phyloP scores from a whole-genome alignment of 2,329 filamentous ascomycete species.

The Curvularia verruculosa region DNA sequence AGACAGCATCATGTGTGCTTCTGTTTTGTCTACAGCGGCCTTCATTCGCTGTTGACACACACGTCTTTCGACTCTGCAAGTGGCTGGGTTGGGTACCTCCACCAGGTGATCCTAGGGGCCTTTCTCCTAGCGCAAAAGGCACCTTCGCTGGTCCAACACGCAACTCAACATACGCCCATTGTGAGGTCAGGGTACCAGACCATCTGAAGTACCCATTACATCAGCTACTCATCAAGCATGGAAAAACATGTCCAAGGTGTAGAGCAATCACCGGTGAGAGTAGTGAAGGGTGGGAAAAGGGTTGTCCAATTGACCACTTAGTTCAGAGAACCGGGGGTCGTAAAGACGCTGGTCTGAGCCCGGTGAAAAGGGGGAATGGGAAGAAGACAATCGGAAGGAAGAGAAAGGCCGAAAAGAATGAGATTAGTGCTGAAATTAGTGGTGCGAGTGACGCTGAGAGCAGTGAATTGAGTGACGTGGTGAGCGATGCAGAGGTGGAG shows the following conservation, averaged over 20 bases:
- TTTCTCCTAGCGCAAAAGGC: conserved; percentile 45
- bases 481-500: conserved; percentile 36
- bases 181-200: conserved; percentile 66
- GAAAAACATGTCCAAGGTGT: conserved; percentile 66
- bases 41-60: conserved; percentile 69
- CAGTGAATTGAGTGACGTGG: conserved; percentile 31
- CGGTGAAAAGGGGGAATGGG: conserved; percentile 19
- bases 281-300: conserved; percentile 67
- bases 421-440: conserved; percentile 35
- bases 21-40: conserved; percentile 69
- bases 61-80: conserved; percentile 67
- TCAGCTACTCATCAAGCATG: conserved; percentile 66
- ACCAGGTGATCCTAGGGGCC: conserved; percentile 41
- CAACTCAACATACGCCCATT: conserved; percentile 64
- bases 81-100: conserved; percentile 68
- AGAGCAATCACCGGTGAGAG: conserved; percentile 65
- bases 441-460: conserved; percentile 22
- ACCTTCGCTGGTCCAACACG: conserved; percentile 54
- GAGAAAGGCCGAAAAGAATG: conserved; percentile 25
- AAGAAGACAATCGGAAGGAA: conserved; percentile 25
- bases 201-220: conserved; percentile 68
- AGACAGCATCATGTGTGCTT: conserved; percentile 68
- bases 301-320: conserved; percentile 68
- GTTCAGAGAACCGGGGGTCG: conserved; percentile 63
- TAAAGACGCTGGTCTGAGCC: conserved; percentile 47